Evolutionary conservation across 768 basidiomycete species (phyloP).

Genomic region (Podaxis sp.): DNA sequence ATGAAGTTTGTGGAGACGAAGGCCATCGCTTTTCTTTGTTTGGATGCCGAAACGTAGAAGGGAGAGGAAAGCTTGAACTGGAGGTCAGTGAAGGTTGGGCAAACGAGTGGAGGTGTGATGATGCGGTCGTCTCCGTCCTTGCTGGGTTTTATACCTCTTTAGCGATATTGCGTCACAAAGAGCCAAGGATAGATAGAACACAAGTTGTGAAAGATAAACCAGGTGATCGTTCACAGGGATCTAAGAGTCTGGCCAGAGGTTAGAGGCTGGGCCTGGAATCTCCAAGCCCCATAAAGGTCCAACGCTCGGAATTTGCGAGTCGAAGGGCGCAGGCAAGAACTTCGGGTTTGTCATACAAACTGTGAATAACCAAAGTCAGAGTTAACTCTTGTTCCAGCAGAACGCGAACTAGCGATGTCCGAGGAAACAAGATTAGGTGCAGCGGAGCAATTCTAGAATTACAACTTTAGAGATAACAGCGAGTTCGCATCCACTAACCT

Average conservation of each 20-base stretch:
- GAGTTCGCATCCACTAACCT: not conserved
- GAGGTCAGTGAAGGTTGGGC: no score
- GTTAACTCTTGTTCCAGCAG: not conserved
- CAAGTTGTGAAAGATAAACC: not conserved
- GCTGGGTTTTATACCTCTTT: not conserved
- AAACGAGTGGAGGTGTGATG: not conserved
- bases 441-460: not conserved
- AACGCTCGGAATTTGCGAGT: not conserved
- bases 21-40: slow-evolving; percentile 11
- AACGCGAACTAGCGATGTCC: not conserved
- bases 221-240: not conserved
- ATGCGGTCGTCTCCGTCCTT: not conserved
- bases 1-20: not conserved
- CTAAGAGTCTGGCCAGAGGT: not conserved
- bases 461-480: not conserved
- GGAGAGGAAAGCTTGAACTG: not conserved
- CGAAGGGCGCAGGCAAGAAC: not conserved
- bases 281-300: not conserved
- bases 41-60: not conserved
- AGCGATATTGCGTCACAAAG: not conserved
- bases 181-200: not conserved
- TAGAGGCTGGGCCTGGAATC: not conserved
- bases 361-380: not conserved
- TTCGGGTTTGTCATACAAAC: not conserved
- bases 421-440: not conserved